Evolutionary conservation across 352 stramenopile genomes (phyloP), one percentile per base, ranked within the genome.

Genomic region (Phytophthora meadii): DNA sequence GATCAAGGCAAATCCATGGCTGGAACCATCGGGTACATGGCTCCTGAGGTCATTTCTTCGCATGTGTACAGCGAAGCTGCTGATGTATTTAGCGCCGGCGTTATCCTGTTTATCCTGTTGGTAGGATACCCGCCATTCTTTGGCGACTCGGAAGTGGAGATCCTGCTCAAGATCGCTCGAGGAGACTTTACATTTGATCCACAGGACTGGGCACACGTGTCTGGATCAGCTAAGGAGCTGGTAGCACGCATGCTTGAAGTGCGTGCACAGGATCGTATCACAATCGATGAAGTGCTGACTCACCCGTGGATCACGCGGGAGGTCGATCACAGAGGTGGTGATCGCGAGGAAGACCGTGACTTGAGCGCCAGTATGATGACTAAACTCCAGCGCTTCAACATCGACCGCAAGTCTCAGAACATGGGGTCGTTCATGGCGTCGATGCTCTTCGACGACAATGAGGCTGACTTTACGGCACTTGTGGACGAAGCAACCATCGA

Each of bases 381-480:
- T n/a, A 86, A 81, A 28, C 81, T 93, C 34, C 76, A 93, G 65
- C 68, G 76, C n/a, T 93, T 91, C 70, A 93, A 92, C 65, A 89
- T 90, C 39, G 57, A 89, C 36, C 85, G 85, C 68, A 90, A 91
- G 61, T 90, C 85, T 36, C 77, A 92, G 54, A 90, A 88, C 55
- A 89, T 93, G 79, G 82, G 73, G 4, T 79, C 65, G 17, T 89
- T 87, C 56, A 80, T 93, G 70, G 72, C 69, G 8, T 76, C 41
- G 3, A 87, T 91, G 76, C 61, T 92, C 32, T 5, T 63, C 19
- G 79, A 89, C 25, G 72, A 68, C 17, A 84, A 70, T 30, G 85
- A 91, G 27, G 70, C 65, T 2, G 85, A 90, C 66, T 89, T 82
- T 66, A 61, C 74, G 24, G 65, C 76, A 14, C 76, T 92, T 28